Evolutionary conservation across 225 moss, liverwort and hornwort genomes (phyloP), one percentile per base, ranked within the genome.

Genomic region (Pleurozium schreberi): DNA sequence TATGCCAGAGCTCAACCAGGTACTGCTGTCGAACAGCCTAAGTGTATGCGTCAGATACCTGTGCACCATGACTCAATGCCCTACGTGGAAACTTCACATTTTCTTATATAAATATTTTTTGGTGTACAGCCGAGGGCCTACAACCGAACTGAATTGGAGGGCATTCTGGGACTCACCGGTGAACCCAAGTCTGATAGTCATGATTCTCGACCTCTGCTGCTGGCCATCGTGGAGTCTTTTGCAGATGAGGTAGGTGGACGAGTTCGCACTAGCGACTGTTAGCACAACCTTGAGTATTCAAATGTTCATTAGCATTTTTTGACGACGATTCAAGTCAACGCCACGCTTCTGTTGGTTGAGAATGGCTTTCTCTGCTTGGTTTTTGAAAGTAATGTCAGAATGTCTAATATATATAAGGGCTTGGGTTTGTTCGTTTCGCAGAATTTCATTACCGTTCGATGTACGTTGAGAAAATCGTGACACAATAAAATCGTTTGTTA

Each of bases 1-100:
- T 59, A 90, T 96, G 83, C 97, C 99, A 84, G 97, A 99, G 92
- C 95, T 97, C 75, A 99, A 99, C 91, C 95, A 96, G 98, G 98
- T 98, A 96, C 79, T 53, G 60, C 22, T 86, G 83, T 86, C 61
- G 80, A 73, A 43, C 19, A 67, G 67, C 21, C 47, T 47, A 75
- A 83, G 49, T 43, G 70, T 68, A 71, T 80, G 83, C 43, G 18
- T 75, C 40, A 75, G 84, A 75, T 28, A 53, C 80, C 40, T 76
- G 45, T 71, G 63, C 75, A 89, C 43, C 38, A 59, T 80, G 79
- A 69, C 53, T 42, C 47, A 73, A 58, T 83, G 61, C 34, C 50
- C 34, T 62, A 9, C 5, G 34, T 84, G 86, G 49, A 50, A 69
- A 47, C 75, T 69, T 47, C 69, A 47, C 50, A 52, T 85, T 28